Conservation (phyloP, 768 basidiomycete genomes). For the Fistulinella prunicolor region DNA sequence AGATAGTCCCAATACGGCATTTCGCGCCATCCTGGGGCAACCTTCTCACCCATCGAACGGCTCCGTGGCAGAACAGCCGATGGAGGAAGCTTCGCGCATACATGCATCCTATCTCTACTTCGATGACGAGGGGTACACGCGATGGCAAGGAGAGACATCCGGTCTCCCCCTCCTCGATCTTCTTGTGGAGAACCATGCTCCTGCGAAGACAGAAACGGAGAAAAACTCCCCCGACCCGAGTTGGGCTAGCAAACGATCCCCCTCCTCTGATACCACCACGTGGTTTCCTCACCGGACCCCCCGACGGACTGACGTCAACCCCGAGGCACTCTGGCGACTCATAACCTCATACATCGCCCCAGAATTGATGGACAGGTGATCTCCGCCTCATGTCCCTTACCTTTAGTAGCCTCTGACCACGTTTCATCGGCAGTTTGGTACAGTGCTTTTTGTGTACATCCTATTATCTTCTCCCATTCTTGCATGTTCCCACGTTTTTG, state of each 20-base stretch:
- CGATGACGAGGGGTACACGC: conserved; percentile 82
- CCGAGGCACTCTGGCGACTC: conserved; percentile 82
- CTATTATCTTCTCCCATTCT: conserved; percentile 89
- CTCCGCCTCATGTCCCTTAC: conserved; percentile 17
- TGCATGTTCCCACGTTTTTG: conserved; percentile 88
- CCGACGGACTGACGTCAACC: conserved; percentile 74
- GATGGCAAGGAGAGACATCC: conserved; percentile 93
- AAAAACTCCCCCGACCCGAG: conserved; percentile 24
- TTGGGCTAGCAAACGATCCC: conserved; percentile 32
- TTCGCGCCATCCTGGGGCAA: conserved; percentile 40
- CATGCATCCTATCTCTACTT: conserved; percentile 82
- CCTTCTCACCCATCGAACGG: conserved; percentile 27
- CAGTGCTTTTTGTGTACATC: conserved; percentile 88
- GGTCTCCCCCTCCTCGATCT: conserved; percentile 86
- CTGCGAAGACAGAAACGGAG: conserved; percentile 35
- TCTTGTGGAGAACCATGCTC: conserved; percentile 67
- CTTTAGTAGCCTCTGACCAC: conserved; percentile 12
- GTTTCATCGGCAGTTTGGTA: conserved; percentile 51
- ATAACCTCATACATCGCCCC: conserved; percentile 85
- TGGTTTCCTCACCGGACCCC: conserved; percentile 87
- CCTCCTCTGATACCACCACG: conserved; percentile 38
- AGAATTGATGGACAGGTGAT: conserved; percentile 90
- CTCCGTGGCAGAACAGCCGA: conserved; percentile 40
- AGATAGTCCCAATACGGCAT: conserved; percentile 42
- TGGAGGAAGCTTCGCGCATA: conserved; percentile 60